Evolutionary conservation across 2,329 filamentous ascomycete species (phyloP).

Genomic region (Coniella vitis): DNA sequence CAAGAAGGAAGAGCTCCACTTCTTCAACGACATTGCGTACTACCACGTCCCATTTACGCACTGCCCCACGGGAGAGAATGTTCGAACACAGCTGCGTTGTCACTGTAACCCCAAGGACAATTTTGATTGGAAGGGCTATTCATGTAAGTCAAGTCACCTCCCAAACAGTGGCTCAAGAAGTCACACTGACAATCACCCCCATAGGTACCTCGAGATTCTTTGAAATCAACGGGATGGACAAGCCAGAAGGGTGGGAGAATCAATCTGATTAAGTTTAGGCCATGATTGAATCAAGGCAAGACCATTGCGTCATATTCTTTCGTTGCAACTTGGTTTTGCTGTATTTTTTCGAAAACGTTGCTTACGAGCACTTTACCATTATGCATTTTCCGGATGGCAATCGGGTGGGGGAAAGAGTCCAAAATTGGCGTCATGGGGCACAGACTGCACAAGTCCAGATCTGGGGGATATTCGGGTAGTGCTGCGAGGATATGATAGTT

Average conservation of each 20-base stretch:
- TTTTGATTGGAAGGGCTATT: slow-evolving; percentile 99
- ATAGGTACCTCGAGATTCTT: slow-evolving; percentile 80
- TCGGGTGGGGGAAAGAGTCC: slow-evolving; percentile 2
- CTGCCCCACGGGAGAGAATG: slow-evolving; percentile 86
- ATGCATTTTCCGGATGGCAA: slow-evolving; percentile 6
- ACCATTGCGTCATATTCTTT: background rate
- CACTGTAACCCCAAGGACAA: slow-evolving; percentile 94
- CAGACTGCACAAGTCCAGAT: slow-evolving; percentile 4
- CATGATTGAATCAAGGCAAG: background rate
- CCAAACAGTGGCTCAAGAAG: background rate
- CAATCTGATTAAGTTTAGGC: slow-evolving; percentile 44
- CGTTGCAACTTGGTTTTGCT: background rate
- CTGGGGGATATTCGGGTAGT: slow-evolving; percentile 4
- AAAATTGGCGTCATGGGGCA: slow-evolving; percentile 10
- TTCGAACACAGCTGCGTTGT: slow-evolving; percentile 77
- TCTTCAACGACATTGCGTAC: slow-evolving; percentile 98
- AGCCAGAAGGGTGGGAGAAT: slow-evolving; percentile 79
- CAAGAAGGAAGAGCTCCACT: slow-evolving; percentile 90
- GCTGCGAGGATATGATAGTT: slow-evolving; percentile 4
- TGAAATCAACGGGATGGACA: slow-evolving; percentile 71
- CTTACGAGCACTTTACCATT: background rate
- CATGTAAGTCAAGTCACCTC: slow-evolving; percentile 58
- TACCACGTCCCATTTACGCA: slow-evolving; percentile 98
- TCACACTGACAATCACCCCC: background rate
- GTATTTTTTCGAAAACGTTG: background rate